These are phyloP conservation scores for Populus tomentosa DNA, from an alignment of 441 rosid species.

Conservation along the genomic window DNA sequence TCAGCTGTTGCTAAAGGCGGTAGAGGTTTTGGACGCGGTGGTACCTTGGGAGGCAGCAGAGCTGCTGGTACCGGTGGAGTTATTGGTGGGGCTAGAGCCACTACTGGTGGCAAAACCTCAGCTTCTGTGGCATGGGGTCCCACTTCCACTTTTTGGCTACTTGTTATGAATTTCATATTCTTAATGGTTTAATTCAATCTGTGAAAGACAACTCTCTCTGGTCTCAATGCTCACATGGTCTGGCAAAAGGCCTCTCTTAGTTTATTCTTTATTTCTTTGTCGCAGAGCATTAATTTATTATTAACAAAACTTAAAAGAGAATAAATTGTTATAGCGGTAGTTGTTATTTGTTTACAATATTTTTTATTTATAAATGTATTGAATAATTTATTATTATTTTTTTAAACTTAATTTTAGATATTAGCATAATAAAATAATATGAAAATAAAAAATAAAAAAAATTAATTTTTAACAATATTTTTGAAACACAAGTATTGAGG, in stretches of 20 bases:
- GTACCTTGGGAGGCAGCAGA: background rate
- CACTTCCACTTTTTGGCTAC: background rate
- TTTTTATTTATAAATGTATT: no score
- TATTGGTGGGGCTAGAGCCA: background rate
- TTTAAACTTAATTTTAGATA: no score
- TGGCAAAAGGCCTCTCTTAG: background rate
- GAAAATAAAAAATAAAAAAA: no score
- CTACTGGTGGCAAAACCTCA: background rate
- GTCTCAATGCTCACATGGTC: background rate
- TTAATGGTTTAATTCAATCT: background rate
- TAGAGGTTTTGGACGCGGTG: background rate
- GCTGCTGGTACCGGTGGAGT: background rate
- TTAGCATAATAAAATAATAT: no score
- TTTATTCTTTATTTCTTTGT: background rate
- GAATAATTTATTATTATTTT: no score
- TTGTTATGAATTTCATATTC: background rate
- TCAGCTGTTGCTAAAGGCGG: background rate
- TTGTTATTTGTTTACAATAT: no score
- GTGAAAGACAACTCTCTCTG: background rate
- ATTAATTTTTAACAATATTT: no score
- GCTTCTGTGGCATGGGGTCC: background rate
- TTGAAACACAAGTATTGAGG: no score
- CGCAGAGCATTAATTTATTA: background rate
- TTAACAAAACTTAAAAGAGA: background rate
- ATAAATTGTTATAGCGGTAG: no score